Percentiles rank a stretch among this genome's conserved stretches.
Evolutionary conservation across 2,329 filamentous ascomycete genomes (phyloP).

Genomic region (Trichoderma asperellum): DNA sequence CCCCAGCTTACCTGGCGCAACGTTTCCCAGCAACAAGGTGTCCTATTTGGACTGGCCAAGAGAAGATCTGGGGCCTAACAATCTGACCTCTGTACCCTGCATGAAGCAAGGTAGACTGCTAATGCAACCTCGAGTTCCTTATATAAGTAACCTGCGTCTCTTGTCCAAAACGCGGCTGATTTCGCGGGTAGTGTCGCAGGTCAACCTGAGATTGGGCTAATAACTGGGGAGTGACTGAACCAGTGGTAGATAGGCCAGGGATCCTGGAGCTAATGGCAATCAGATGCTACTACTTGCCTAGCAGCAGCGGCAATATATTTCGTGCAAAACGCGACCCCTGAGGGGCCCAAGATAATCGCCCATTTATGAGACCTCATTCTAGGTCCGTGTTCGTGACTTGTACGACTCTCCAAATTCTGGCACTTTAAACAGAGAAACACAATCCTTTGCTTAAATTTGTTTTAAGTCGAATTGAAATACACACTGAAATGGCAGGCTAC

Average conservation of each 20-base stretch:
- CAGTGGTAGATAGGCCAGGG: not conserved
- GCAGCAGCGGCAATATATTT: not conserved
- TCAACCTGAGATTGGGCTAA: slow-evolving; percentile 21
- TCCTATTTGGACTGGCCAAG: not conserved
- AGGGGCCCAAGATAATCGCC: not conserved
- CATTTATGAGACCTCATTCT: not conserved
- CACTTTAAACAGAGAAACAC: not conserved
- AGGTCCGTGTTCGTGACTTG: not conserved
- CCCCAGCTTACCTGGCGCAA: not conserved
- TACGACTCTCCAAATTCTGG: not conserved
- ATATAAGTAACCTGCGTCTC: not conserved
- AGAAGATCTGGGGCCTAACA: not conserved
- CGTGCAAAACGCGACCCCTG: slow-evolving; percentile 16
- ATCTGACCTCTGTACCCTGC: not conserved
- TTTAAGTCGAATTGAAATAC: not conserved
- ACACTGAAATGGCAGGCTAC: not conserved
- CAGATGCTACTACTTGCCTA: not conserved
- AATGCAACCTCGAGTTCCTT: not conserved
- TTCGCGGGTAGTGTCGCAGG: slow-evolving; percentile 13
- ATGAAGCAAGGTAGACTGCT: not conserved
- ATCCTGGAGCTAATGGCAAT: not conserved
- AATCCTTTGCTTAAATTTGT: not conserved
- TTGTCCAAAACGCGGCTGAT: not conserved
- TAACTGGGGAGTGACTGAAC: not conserved
- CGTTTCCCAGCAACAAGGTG: not conserved